Percentiles rank a stretch among this genome's conserved stretches.
Evolutionary conservation across 345 rosid genomes (phyloP).

Genomic region (Kernera saxatilis): DNA sequence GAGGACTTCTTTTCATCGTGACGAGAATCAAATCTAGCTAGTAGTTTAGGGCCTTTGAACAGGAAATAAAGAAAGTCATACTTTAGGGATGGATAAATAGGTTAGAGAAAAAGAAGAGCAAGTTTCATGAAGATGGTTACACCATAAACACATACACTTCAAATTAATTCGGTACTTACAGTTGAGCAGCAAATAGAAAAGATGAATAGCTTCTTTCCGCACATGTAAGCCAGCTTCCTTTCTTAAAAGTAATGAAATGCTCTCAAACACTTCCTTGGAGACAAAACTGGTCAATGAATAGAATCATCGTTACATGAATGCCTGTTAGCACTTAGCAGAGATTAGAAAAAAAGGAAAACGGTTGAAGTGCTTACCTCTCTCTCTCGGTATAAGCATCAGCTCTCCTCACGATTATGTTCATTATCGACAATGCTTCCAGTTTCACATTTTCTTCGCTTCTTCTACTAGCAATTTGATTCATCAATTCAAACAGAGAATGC

Average conservation of each 20-base stretch:
- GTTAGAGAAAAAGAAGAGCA: not conserved
- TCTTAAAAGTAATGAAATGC: slow-evolving; percentile 47
- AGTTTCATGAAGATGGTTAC: not conserved
- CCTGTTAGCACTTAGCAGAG: not conserved
- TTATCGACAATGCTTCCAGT: slow-evolving; percentile 65
- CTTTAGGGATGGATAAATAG: not conserved
- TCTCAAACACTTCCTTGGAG: slow-evolving; percentile 38
- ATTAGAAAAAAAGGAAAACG: not conserved
- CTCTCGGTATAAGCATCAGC: slow-evolving; percentile 51
- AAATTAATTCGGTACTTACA: slow-evolving; percentile 42
- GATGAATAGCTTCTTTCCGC: slow-evolving; percentile 60
- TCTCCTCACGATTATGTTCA: slow-evolving; percentile 68
- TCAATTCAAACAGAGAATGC: slow-evolving; percentile 49
- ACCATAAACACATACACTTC: not conserved
- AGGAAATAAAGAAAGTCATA: not conserved
- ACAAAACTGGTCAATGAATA: slow-evolving; percentile 46
- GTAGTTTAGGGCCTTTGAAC: slow-evolving; percentile 54
- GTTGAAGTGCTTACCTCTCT: slow-evolving; percentile 52
- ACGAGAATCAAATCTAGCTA: slow-evolving; percentile 47
- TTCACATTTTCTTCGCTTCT: slow-evolving; percentile 49
- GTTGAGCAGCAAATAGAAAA: slow-evolving; percentile 61
- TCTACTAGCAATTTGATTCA: slow-evolving; percentile 44
- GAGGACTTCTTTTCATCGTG: slow-evolving; percentile 30
- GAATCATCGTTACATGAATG: not conserved
- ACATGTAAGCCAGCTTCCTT: slow-evolving; percentile 53